phyloP scores from a whole-genome alignment of 106 monocot species.

The Chionographis japonica region DNA sequence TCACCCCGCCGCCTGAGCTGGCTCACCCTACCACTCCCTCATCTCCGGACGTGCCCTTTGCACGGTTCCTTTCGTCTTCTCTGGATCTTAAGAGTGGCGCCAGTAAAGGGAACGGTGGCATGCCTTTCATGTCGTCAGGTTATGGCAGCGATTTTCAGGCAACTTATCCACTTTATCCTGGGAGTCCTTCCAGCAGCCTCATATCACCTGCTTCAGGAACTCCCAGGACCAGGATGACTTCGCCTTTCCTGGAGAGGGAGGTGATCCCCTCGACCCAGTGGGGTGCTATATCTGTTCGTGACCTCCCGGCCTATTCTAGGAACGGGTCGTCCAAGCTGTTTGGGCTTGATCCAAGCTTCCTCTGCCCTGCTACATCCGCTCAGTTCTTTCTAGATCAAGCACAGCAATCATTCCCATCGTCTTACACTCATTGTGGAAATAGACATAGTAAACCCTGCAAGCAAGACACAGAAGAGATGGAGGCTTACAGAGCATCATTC shows the following conservation, averaged over 20 bases:
- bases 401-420: conserved; percentile 11
- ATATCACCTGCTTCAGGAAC: conserved; percentile 93
- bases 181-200: conserved; percentile 86
- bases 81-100: conserved; percentile 39
- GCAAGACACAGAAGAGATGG: conserved; percentile 45
- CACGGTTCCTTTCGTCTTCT: conserved; percentile 80
- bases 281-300: conserved; percentile 41
- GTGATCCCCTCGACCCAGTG: conserved; percentile 23
- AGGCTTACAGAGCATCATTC: conserved; percentile 57
- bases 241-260: conserved; percentile 72
- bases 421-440: conserved; percentile 17
- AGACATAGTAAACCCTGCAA: conserved; percentile 27
- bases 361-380: conserved; percentile 60
- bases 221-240: conserved; percentile 74
- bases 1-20: conserved; percentile 93
- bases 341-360: conserved; percentile 59
- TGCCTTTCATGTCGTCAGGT: conserved; percentile 41
- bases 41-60: conserved; percentile 95
- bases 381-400: conserved; percentile 70
- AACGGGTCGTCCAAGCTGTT: conserved; percentile 50
- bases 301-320: conserved; percentile 39
- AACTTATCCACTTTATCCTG: conserved; percentile 84
- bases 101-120: conserved; percentile 33
- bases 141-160: conserved; percentile 67
- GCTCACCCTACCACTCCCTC: conserved; percentile 94